Evolutionary conservation across 2,329 filamentous ascomycete species (phyloP).

Genomic region (Beauveria pseudobassiana): DNA sequence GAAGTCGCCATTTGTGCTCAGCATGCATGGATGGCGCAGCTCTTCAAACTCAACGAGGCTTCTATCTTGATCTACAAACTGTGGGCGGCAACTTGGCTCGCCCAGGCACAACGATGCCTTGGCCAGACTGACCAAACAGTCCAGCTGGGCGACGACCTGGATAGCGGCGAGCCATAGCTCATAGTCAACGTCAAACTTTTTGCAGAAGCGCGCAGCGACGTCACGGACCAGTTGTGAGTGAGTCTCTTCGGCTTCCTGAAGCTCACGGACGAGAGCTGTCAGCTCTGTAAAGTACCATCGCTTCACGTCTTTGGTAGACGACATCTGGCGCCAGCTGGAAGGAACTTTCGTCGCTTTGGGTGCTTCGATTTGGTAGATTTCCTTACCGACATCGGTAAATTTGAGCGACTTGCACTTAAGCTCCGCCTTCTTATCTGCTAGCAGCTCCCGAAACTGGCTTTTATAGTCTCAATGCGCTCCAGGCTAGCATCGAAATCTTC

Average conservation of each 20-base stretch:
- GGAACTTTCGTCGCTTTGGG: slow-evolving; percentile 82
- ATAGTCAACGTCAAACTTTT: slow-evolving; percentile 83
- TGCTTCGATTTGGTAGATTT: slow-evolving; percentile 92
- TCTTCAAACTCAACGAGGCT: slow-evolving; percentile 89
- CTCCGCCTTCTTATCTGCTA: slow-evolving; percentile 64
- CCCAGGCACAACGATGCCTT: slow-evolving; percentile 80
- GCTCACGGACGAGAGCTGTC: slow-evolving; percentile 69
- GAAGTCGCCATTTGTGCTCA: slow-evolving; percentile 82
- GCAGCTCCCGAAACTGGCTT: slow-evolving; percentile 59
- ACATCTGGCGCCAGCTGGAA: slow-evolving; percentile 91
- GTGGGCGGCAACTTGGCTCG: slow-evolving; percentile 77
- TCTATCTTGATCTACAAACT: slow-evolving; percentile 78
- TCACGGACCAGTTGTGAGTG: slow-evolving; percentile 88
- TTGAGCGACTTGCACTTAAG: slow-evolving; percentile 67
- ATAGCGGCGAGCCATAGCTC: slow-evolving; percentile 81
- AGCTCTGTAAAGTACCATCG: slow-evolving; percentile 89
- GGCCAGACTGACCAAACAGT: slow-evolving; percentile 89
- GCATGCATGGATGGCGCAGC: slow-evolving; percentile 90
- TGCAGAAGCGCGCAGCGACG: slow-evolving; percentile 74
- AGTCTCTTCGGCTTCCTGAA: slow-evolving; percentile 91
- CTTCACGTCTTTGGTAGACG: slow-evolving; percentile 80
- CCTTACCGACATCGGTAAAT: slow-evolving; percentile 85
- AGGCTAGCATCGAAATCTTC: slow-evolving; percentile 85
- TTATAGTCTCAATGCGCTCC: slow-evolving; percentile 66
- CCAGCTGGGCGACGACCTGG: slow-evolving; percentile 81